These are phyloP conservation scores for Lachancea dasiensis DNA, from an alignment of 805 yeast species.

Conservation along the genomic window DNA sequence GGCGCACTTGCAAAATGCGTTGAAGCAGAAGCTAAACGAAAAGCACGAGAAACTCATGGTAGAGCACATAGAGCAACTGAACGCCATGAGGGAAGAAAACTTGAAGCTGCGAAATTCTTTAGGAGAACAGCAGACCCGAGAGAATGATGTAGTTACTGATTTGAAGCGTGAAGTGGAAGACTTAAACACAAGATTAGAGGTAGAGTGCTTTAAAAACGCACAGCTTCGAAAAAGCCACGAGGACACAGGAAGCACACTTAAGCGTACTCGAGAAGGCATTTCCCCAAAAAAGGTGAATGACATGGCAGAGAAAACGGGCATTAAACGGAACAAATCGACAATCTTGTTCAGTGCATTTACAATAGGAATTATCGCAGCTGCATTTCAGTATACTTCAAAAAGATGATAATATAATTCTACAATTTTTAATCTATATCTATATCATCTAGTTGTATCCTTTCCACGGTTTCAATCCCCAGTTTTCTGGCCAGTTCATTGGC, in stretches of 20 bases:
- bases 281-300: neutral
- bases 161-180: conserved; percentile 29
- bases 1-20: conserved; percentile 24
- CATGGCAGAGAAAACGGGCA: neutral
- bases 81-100: conserved; percentile 16
- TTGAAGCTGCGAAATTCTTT: conserved; percentile 11
- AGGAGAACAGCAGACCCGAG: conserved; percentile 11
- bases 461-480: conserved; percentile 36
- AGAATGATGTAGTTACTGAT: conserved; percentile 16
- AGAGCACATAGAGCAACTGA: conserved; percentile 20
- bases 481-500: conserved; percentile 39
- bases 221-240: conserved; percentile 15
- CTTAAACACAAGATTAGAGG: conserved; percentile 30
- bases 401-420: neutral
- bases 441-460: conserved; percentile 34
- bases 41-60: conserved; percentile 21
- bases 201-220: conserved; percentile 29
- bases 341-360: conserved; percentile 12
- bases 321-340: conserved; percentile 6
- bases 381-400: conserved; percentile 11
- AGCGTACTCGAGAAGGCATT: conserved; percentile 2
- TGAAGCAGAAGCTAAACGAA: conserved; percentile 24
- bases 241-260: neutral
- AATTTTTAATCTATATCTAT: conserved; percentile 15
- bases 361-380: conserved; percentile 11